A percentile compares a stretch with the other conserved stretches of the same genome.
These are phyloP conservation scores for Talaromyces verruculosus DNA, from an alignment of 2,329 filamentous ascomycete species.

Conservation along the genomic window DNA sequence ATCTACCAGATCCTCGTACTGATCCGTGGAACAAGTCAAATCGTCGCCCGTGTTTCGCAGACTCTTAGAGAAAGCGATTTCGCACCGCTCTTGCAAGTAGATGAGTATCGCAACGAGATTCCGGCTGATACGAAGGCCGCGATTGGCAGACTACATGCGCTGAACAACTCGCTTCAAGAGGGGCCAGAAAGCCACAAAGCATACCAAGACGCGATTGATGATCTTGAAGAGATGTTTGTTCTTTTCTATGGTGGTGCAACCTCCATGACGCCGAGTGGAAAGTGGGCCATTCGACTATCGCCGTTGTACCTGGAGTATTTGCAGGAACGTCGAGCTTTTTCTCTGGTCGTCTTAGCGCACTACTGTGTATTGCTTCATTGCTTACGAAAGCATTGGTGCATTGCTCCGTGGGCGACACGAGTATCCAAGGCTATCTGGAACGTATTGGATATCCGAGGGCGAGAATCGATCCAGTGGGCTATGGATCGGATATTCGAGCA, in stretches of 20 bases:
- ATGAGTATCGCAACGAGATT: constrained; percentile 26
- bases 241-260: constrained; percentile 41
- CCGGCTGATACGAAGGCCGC: constrained; percentile 26
- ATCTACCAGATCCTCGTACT: constrained; percentile 37
- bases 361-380: constrained; percentile 60
- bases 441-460: constrained; percentile 34
- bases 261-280: constrained; percentile 48
- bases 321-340: constrained; percentile 38
- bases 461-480: constrained; percentile 32
- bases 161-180: constrained; percentile 29
- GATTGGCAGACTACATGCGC: constrained; percentile 29
- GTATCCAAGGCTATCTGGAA: constrained; percentile 62
- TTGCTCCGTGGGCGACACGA: constrained; percentile 63
- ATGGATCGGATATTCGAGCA: constrained; percentile 32
- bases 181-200: constrained; percentile 28
- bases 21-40: constrained; percentile 36
- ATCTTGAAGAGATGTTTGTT: constrained; percentile 31
- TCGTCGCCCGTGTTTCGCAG: constrained; percentile 30
- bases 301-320: constrained; percentile 39
- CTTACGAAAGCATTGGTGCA: constrained; percentile 63
- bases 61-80: constrained; percentile 32
- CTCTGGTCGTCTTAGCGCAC: constrained; percentile 62
- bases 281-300: constrained; percentile 40
- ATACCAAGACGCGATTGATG: constrained; percentile 30
- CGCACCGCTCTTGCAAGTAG: constrained; percentile 30